phyloP scores from a whole-genome alignment of 2,329 filamentous ascomycete species.

The Raffaelea ambrosiae region DNA sequence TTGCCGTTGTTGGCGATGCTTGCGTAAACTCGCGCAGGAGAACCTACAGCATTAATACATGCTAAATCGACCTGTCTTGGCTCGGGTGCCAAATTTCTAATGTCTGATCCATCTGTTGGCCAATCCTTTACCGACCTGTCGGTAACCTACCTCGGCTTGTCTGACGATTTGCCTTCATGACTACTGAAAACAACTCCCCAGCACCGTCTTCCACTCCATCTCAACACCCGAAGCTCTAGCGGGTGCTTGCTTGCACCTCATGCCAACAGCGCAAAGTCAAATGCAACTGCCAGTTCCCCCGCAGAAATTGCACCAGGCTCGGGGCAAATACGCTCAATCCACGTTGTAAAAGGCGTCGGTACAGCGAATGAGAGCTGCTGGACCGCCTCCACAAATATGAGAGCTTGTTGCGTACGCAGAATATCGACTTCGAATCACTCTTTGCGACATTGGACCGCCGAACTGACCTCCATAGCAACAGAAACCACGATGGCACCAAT shows the following conservation, averaged over 20 bases:
- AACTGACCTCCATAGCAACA: not conserved
- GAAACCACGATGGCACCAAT: not conserved
- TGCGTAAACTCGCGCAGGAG: no score
- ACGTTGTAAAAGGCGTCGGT: conserved; percentile 31
- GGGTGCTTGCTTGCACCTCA: conserved; percentile 44
- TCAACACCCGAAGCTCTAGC: conserved; percentile 7
- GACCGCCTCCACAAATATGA: conserved; percentile 51
- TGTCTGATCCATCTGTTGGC: no score
- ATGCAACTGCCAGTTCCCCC: conserved; percentile 49
- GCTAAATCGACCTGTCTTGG: no score
- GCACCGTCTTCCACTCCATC: no score
- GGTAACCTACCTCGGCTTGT: no score
- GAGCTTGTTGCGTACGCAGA: conserved; percentile 42
- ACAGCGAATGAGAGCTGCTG: conserved; percentile 50
- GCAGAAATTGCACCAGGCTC: conserved; percentile 38
- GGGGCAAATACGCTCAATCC: conserved; percentile 21
- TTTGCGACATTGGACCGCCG: conserved; percentile 15
- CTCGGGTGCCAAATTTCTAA: no score
- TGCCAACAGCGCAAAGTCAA: conserved; percentile 55
- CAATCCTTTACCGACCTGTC: no score
- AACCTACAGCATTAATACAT: no score
- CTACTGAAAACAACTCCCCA: no score
- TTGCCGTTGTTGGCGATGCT: no score
- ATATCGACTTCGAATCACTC: conserved; percentile 44
- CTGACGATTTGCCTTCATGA: no score